Evolutionary conservation across 176 grass and related monocot species (phyloP).

Genomic region (Eragrostis nindensis): DNA sequence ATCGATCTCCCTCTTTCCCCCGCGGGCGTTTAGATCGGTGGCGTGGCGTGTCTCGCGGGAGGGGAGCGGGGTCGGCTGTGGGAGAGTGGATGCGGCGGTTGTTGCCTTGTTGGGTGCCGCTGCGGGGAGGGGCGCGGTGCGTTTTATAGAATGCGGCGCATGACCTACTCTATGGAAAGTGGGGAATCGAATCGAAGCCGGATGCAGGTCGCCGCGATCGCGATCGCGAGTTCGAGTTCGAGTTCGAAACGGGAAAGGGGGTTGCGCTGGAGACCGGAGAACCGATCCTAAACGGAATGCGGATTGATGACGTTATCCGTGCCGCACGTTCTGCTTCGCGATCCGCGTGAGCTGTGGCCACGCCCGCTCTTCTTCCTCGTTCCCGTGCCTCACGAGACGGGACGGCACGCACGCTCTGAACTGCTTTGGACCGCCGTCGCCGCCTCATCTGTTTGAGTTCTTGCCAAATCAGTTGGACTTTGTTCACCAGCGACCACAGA

Average conservation of each 20-base stretch:
- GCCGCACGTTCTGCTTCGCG: too few relatives aligned
- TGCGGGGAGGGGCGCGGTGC: slow-evolving; percentile 1
- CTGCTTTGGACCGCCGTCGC: too few relatives aligned
- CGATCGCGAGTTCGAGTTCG: too few relatives aligned
- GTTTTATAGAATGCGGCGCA: slow-evolving; percentile 14
- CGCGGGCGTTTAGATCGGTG: background rate
- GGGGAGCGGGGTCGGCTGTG: background rate
- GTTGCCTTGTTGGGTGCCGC: background rate
- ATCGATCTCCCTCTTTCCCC: background rate
- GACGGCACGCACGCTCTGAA: too few relatives aligned
- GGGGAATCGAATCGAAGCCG: background rate
- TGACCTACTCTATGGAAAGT: background rate
- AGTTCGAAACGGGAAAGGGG: too few relatives aligned
- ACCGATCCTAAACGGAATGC: too few relatives aligned
- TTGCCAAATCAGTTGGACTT: too few relatives aligned
- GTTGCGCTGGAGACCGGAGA: background rate
- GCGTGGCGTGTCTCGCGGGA: background rate
- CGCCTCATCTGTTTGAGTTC: too few relatives aligned
- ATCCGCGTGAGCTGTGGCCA: too few relatives aligned
- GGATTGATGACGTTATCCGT: background rate
- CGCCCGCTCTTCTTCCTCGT: too few relatives aligned
- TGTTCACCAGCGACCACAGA: too few relatives aligned
- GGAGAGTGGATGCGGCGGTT: background rate
- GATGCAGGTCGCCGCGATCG: background rate
- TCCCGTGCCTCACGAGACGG: too few relatives aligned